These are phyloP conservation scores for Hyaloscypha finlandica DNA, from an alignment of 495 filamentous ascomycete species.

Conservation along the genomic window DNA sequence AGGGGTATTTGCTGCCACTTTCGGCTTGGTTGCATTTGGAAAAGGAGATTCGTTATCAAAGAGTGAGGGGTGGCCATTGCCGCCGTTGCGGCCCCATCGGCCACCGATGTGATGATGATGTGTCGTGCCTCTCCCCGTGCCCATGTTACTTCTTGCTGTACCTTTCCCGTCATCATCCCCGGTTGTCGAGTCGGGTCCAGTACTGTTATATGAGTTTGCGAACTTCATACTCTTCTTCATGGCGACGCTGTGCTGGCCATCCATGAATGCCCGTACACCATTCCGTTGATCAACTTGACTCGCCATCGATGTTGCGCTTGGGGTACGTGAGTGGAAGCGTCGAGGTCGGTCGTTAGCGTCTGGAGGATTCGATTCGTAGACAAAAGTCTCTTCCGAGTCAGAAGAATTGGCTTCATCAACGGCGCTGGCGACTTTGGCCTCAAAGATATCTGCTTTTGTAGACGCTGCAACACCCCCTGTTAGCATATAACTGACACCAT, in stretches of 20 bases:
- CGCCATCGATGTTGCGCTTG: slow-evolving; percentile 88
- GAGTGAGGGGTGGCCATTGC: slow-evolving; percentile 68
- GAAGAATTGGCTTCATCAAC: slow-evolving; percentile 92
- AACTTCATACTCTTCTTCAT: slow-evolving; percentile 98
- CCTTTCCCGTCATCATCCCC: slow-evolving; percentile 65
- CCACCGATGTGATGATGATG: slow-evolving; percentile 72
- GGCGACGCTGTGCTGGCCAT: slow-evolving; percentile 66
- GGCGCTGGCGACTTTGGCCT: slow-evolving; percentile 91
- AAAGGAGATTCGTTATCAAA: slow-evolving; percentile 79
- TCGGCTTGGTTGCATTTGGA: slow-evolving; percentile 41
- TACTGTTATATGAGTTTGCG: slow-evolving; percentile 69
- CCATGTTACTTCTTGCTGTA: slow-evolving; percentile 56
- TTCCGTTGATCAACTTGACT: slow-evolving; percentile 75
- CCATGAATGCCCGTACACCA: slow-evolving; percentile 60
- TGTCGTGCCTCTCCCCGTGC: slow-evolving; percentile 64
- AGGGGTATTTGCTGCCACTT: slow-evolving; percentile 41
- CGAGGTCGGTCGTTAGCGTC: slow-evolving; percentile 72
- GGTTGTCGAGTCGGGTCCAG: slow-evolving; percentile 60
- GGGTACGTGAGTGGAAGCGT: slow-evolving; percentile 91
- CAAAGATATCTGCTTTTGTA: slow-evolving; percentile 97
- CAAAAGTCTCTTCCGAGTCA: slow-evolving; percentile 97
- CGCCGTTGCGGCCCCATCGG: slow-evolving; percentile 63
- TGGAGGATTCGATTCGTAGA: slow-evolving; percentile 97
- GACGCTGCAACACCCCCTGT: slow-evolving; percentile 64
- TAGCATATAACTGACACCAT: slow-evolving; percentile 51